Base-by-base conservation (phyloP, 176 grass and related monocot species). In the Zizania latifolia region DNA sequence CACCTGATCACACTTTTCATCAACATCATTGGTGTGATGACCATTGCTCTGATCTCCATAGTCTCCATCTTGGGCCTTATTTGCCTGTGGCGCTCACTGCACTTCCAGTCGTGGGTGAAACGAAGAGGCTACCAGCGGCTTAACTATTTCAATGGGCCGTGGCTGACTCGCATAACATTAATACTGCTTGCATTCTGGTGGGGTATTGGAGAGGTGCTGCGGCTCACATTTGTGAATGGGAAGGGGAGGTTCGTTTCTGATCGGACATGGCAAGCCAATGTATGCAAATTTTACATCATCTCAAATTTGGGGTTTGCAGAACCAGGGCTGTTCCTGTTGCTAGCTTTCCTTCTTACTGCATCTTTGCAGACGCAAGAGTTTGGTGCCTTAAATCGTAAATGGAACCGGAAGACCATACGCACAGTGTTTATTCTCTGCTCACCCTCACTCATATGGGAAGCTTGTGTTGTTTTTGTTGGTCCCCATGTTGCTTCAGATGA, bases 261-360 rank as follows among this genome's bases (percentile, higher is more conserved):
- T 27, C 22, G 48, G 21, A 24, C 71, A 76, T 94, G 90, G 82
- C 88, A 91, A 46, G 75, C 29, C 23, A 87, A 78, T 30, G 76
- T 92, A 10, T 98, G 95, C 86, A 78, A 90, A 75, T 85, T 94
- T 71, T 98, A 94, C 38, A 77, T 94, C 56, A 70, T 94, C 60
- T 94, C 91, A 46, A 94, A 94, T 86, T 74, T 98, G 30, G 95
- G 95, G 48, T 94, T 98, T 87, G 91, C 95, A 19, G 95, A 98
- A 75, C 95, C 95, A 10, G 85, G 89, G 50, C 81, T 98, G 67
- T 94, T 98, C 86, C 53, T 98, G 45, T 82, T 98, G 86, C 88
- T 94, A 5, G 82, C 84, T 7, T 92, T 92, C 58, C 92, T 98
- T 80, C 83, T 98, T 10, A 86, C 86, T 53, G 95, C 89, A 21